phyloP scores from a whole-genome alignment of 305 asterid genomes.

The Rubia peregrina region DNA sequence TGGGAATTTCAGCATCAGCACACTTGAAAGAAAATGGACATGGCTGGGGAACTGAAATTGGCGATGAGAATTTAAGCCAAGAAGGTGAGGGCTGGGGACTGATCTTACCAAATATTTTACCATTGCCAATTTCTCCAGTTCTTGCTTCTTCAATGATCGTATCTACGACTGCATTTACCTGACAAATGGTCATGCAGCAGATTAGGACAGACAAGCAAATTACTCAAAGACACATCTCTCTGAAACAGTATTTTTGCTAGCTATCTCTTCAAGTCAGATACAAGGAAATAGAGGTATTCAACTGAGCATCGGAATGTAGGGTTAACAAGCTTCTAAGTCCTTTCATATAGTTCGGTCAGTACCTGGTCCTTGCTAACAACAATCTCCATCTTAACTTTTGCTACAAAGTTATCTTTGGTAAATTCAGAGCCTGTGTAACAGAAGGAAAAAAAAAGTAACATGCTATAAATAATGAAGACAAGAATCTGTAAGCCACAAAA shows the following conservation, averaged over 20 bases:
- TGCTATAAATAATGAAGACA: neutral
- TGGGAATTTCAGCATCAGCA: too few species aligned
- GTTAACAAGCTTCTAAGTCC: slow-evolving; percentile 1
- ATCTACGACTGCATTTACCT: slow-evolving; percentile 83
- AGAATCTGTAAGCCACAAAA: neutral
- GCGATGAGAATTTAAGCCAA: too few species aligned
- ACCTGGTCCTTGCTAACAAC: slow-evolving; percentile 92
- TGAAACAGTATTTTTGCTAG: neutral
- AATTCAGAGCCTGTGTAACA: slow-evolving; percentile 72
- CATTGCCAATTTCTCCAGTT: slow-evolving; percentile 95
- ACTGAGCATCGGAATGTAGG: neutral
- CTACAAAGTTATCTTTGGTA: slow-evolving; percentile 72
- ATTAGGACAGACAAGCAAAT: slow-evolving; percentile 2
- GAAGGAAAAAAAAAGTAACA: slow-evolving; percentile 8
- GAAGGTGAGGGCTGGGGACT: neutral
- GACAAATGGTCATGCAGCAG: slow-evolving; percentile 14
- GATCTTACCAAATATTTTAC: slow-evolving; percentile 78
- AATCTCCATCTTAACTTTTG: slow-evolving; percentile 89
- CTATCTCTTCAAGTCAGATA: neutral
- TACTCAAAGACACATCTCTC: neutral
- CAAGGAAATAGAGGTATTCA: neutral
- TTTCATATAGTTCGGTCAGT: slow-evolving; percentile 10
- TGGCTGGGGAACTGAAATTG: too few species aligned
- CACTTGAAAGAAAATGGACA: too few species aligned
- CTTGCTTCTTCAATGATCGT: slow-evolving; percentile 80